phyloP scores from a whole-genome alignment of 1,284 basidiomycete genomes.

The Puccinia sorghi region DNA sequence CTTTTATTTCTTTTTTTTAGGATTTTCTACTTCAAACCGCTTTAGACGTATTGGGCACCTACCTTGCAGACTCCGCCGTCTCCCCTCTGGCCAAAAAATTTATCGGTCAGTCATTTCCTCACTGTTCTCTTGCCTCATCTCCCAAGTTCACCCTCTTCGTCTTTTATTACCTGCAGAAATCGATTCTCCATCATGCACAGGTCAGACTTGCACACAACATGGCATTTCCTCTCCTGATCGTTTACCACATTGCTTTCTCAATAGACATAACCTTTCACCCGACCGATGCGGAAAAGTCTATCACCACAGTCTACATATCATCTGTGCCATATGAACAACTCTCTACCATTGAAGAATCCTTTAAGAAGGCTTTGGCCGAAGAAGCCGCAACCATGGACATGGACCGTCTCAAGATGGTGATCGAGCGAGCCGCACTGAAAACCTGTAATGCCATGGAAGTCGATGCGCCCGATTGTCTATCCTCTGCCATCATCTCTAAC shows the following conservation, averaged over 20 bases:
- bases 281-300: slow-evolving; percentile 70
- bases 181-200: slow-evolving; percentile 76
- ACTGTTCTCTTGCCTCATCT: background rate
- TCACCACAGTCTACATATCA: slow-evolving; percentile 75
- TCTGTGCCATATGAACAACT: slow-evolving; percentile 82
- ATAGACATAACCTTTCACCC: slow-evolving; percentile 78
- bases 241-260: slow-evolving; percentile 68
- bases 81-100: slow-evolving; percentile 49
- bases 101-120: slow-evolving; percentile 23
- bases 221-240: slow-evolving; percentile 61
- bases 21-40: slow-evolving; percentile 42
- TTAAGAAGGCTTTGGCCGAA: slow-evolving; percentile 71
- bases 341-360: slow-evolving; percentile 69
- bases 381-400: slow-evolving; percentile 82
- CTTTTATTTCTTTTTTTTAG: slow-evolving; percentile 29
- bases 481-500: slow-evolving; percentile 58
- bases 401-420: slow-evolving; percentile 82
- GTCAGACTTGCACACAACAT: slow-evolving; percentile 60
- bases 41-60: slow-evolving; percentile 53
- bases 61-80: slow-evolving; percentile 57
- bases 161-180: slow-evolving; percentile 86
- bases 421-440: slow-evolving; percentile 64
- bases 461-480: slow-evolving; percentile 59
- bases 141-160: slow-evolving; percentile 55
- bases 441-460: slow-evolving; percentile 60